These are phyloP conservation scores for Talaromyces sp. DNA, from an alignment of 2,329 filamentous ascomycete species.

Conservation along the genomic window DNA sequence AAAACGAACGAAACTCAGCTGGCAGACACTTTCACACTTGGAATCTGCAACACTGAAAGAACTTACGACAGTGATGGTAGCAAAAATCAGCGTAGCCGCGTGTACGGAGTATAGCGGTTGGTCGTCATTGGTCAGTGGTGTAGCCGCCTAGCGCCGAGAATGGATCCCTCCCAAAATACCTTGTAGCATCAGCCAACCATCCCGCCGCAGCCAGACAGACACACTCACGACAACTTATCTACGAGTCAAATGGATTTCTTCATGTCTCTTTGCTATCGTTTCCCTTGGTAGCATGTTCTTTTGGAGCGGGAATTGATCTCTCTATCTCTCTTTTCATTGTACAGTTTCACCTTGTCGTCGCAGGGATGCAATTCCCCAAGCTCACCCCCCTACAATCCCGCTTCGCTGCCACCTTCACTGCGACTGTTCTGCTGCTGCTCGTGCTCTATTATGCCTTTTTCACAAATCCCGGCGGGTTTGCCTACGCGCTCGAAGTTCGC, in stretches of 20 bases:
- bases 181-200: background rate
- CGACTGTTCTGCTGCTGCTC: conserved; percentile 54
- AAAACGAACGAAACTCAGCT: too few species aligned
- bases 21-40: too few species aligned
- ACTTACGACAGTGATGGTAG: too few species aligned
- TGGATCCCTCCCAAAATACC: background rate
- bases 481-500: conserved; percentile 55
- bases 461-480: conserved; percentile 50
- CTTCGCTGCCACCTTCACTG: conserved; percentile 60
- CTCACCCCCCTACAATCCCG: conserved; percentile 66
- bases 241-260: background rate
- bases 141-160: background rate
- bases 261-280: background rate
- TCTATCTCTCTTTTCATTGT: background rate
- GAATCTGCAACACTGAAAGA: too few species aligned
- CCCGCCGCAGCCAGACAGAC: background rate
- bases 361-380: conserved; percentile 38
- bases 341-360: background rate
- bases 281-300: background rate
- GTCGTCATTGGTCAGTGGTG: background rate
- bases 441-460: conserved; percentile 57
- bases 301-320: conserved; percentile 4
- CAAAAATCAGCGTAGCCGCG: too few species aligned
- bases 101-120: too few species aligned
- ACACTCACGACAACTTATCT: background rate